phyloP scores from a whole-genome alignment of 176 grass and related monocot species.

The Musa itinerans region DNA sequence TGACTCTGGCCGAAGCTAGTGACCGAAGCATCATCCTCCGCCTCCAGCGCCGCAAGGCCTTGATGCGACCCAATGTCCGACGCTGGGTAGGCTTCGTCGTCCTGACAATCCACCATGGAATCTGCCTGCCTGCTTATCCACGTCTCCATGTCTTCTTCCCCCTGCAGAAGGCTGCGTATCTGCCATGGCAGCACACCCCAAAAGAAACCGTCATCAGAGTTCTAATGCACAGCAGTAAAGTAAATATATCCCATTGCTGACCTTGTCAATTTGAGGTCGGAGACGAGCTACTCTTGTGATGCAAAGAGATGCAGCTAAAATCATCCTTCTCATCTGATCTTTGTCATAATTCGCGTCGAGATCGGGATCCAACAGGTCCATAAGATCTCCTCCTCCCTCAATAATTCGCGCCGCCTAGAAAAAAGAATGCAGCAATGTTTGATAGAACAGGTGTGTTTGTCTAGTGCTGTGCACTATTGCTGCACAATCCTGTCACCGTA shows the following conservation, averaged over 20 bases:
- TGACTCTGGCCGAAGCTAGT: conserved; percentile 59
- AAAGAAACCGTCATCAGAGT: neutral
- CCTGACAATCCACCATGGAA: conserved; percentile 32
- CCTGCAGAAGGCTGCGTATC: conserved; percentile 51
- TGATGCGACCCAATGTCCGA: conserved; percentile 59
- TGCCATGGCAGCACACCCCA: neutral
- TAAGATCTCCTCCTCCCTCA: conserved; percentile 42
- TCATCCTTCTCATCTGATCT: conserved; percentile 49
- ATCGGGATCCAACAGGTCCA: conserved; percentile 53
- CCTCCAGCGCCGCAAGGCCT: conserved; percentile 56
- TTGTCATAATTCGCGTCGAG: conserved; percentile 57
- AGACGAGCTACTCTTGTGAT: conserved; percentile 69
- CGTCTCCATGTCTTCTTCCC: conserved; percentile 22
- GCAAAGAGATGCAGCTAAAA: conserved; percentile 56
- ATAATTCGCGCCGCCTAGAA: conserved; percentile 60
- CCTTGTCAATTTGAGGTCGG: conserved; percentile 65
- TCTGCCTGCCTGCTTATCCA: conserved; percentile 18
- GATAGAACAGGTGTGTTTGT: too few relatives aligned
- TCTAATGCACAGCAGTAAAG: neutral
- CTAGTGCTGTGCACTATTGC: too few relatives aligned
- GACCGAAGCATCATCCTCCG: conserved; percentile 69
- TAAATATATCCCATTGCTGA: neutral
- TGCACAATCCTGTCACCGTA: neutral
- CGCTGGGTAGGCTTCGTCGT: conserved; percentile 73
- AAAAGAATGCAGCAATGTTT: too few relatives aligned